Evolutionary conservation across 2,329 filamentous ascomycete species (phyloP).

Genomic region (Trichoderma brevicompactum): DNA sequence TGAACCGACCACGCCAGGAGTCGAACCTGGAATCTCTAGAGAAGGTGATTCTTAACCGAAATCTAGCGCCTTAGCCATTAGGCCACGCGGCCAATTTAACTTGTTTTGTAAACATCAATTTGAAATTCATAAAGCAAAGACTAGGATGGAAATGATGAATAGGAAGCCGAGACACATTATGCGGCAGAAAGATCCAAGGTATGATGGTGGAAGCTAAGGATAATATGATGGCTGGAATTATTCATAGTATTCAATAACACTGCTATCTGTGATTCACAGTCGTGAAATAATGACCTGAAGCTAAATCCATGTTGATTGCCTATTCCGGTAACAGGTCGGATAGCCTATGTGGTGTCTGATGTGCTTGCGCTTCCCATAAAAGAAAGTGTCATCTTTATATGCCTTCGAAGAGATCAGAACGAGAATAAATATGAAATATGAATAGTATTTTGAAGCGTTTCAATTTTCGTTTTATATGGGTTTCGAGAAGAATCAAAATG

Average conservation of each 20-base stretch:
- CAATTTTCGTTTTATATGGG: no score
- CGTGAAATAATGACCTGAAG: not conserved
- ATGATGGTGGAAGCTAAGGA: not conserved
- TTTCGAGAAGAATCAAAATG: no score
- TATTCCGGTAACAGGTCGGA: not conserved
- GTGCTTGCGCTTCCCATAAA: no score
- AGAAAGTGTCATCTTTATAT: no score
- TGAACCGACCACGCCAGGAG: slow-evolving; percentile 42
- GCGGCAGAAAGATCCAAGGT: not conserved
- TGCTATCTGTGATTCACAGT: not conserved
- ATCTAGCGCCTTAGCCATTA: slow-evolving; percentile 46
- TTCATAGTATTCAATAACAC: no score
- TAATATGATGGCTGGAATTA: no score
- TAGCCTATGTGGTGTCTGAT: no score
- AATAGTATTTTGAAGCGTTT: no score
- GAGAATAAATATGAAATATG: no score
- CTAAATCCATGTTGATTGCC: not conserved
- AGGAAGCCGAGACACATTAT: not conserved
- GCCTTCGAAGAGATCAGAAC: no score
- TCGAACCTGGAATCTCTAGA: slow-evolving; percentile 46
- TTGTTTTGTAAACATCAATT: not conserved
- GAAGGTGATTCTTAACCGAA: slow-evolving; percentile 36
- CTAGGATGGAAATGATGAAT: accelerated
- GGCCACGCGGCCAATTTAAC: slow-evolving; percentile 40
- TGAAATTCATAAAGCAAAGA: not conserved